These are phyloP conservation scores for Marasmius sp. DNA, from an alignment of 1,284 basidiomycete genomes.

Conservation along the genomic window DNA sequence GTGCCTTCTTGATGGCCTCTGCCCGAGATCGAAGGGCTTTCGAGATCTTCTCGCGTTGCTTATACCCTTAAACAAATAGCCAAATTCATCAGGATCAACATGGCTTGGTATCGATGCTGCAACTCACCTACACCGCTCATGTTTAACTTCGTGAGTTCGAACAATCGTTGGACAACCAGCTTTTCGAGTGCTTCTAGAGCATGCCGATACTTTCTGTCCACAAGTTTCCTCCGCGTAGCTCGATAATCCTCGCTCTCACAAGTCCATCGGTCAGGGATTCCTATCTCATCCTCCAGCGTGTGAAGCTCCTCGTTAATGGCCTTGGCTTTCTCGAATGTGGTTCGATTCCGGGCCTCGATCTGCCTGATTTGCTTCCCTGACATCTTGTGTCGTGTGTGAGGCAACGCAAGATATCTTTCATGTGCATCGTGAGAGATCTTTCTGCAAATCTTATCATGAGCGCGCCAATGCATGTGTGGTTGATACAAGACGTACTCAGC, in stretches of 20 bases:
- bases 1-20: constrained; percentile 14
- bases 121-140: not conserved
- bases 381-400: not conserved
- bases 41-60: constrained; percentile 14
- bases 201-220: constrained; percentile 15
- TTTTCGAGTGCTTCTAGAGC: constrained; percentile 20
- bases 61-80: constrained; percentile 14
- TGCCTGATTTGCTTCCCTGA: not conserved
- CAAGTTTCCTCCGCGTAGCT: not conserved
- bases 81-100: not conserved
- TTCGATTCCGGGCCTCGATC: not conserved
- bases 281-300: constrained; percentile 7
- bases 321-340: not conserved
- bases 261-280: constrained; percentile 13
- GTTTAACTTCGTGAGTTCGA: constrained; percentile 18
- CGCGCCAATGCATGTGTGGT: constrained; percentile 1
- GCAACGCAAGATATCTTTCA: not conserved
- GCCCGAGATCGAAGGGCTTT: constrained; percentile 14
- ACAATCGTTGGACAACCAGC: constrained; percentile 21
- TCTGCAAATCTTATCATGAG: not conserved
- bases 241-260: constrained; percentile 6
- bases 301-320: not conserved
- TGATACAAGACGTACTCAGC: constrained; percentile 14
- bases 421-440: not conserved
- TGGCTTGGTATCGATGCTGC: not conserved